Evolutionary conservation across 1,139 yeast genomes (phyloP).

Genomic region (Saccharomycopsis hybrid): DNA sequence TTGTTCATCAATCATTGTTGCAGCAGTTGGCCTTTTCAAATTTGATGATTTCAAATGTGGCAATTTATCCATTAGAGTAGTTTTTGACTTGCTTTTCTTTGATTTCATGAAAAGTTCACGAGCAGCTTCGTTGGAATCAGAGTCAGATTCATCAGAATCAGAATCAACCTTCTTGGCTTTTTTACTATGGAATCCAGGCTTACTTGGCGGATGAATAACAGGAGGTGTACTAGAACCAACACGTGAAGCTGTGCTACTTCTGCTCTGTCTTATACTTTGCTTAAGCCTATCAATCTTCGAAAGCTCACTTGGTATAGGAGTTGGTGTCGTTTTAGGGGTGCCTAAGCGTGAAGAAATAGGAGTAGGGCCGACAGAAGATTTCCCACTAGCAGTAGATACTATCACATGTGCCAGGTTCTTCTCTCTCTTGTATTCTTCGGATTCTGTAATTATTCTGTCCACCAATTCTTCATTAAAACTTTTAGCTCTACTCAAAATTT

Average conservation of each 20-base stretch:
- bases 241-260: constrained; percentile 24
- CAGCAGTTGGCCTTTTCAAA: constrained; percentile 30
- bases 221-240: too few species aligned
- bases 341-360: background rate
- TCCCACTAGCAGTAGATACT: background rate
- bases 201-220: constrained; percentile 58
- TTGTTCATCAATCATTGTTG: constrained; percentile 32
- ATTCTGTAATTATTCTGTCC: constrained; percentile 42
- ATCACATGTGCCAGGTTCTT: background rate
- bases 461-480: constrained; percentile 48
- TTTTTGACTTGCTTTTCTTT: constrained; percentile 11
- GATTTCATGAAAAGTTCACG: constrained; percentile 32
- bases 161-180: constrained; percentile 23
- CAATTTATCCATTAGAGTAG: constrained; percentile 15
- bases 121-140: constrained; percentile 26
- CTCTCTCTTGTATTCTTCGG: constrained; percentile 34
- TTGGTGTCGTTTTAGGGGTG: constrained; percentile 2
- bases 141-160: constrained; percentile 24
- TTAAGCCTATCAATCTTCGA: constrained; percentile 30
- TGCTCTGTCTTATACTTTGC: constrained; percentile 32
- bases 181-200: constrained; percentile 67
- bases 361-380: background rate
- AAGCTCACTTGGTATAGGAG: background rate
- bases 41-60: constrained; percentile 22
- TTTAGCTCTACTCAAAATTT: constrained; percentile 51